Evolutionary conservation across 169 alveolate species (phyloP), one percentile per base, ranked within the genome.

Genomic region (Fabrea salina): DNA sequence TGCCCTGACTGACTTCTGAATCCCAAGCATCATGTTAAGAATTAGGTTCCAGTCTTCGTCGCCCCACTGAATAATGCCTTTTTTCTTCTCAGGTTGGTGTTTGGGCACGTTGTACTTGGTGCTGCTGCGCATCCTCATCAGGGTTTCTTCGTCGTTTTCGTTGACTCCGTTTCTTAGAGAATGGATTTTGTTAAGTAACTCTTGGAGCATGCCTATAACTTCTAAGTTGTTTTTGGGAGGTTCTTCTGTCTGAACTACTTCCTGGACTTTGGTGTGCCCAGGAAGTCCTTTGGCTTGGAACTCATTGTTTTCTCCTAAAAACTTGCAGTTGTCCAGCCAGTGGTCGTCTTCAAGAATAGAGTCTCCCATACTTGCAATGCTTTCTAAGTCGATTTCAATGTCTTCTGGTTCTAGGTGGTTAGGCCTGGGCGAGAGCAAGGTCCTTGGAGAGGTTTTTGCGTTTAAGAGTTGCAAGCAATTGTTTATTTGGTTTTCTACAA

Each of bases 1-100:
- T 39, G 43, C 30, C 41, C 19, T 66, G 16, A 37, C 76, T 37
- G 57, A 30, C 41, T 66, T 32, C 19, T 66, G 57, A 22, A 37
- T 40, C 8, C 57, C 57, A 19, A 66, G 76, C 51, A 37, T 66
- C 76, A 37, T 66, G n/a, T 66, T 37, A 4, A 37, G n/a, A 5
- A 66, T 22, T n/a, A 66, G 19, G 30, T n/a, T 39, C 61, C 76
- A 66, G 5, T 66, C 76, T 19, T 66, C 47, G 19, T 37, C 57
- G 8, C 57, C 57, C 35, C 76, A 58, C 47, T 58, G 71, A 30
- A 58, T 58, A 5, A 35, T 35, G 19, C 30, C n/a, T 7, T 58
- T 35, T 58, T 58, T 58, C 3, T 35, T 51, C 19, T 51, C 7
- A 7, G 27, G 2, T 16, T 47, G 19, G 19, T 51, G 19, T 33